Base-by-base conservation (phyloP, 805 yeast genomes). In the Cyberlindnera amylophila region DNA sequence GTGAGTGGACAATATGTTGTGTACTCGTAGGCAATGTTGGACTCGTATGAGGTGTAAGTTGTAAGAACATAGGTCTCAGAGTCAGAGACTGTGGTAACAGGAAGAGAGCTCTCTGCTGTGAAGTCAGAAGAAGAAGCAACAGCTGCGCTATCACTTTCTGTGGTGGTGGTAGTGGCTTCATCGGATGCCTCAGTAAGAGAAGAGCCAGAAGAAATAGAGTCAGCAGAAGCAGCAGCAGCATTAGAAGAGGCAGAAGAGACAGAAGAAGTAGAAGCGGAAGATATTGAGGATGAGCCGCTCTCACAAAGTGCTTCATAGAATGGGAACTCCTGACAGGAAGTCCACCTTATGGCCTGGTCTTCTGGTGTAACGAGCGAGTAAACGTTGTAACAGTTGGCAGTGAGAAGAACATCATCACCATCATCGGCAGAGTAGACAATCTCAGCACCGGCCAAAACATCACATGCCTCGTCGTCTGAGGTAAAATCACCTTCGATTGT, bases 261-360 rank as follows among this genome's bases (percentile, higher is more conserved):
- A 21, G 24, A 21, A 9, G 24, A 21, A 8, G 12, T 46, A 13
- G 39, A 28, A 21, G 32, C 24, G 14, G 42, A 36, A 13, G 46
- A 32, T n/a, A 44, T 39, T 16, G 50, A 37, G 5, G 44, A 14
- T 14, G 45, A 28, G 9, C 45, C 24, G 10, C 36, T 11, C 17
- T 46, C 42, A 44, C 58, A 55, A 5, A 45, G 27, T 2, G 45
- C 15, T 30, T 47, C 40, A 37, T 45, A 52, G 51, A 53, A 52
- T 43, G 61, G 52, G 47, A 50, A 57, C 38, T 57, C 61, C 15
- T 39, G 44, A 46, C 61, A 57, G 9, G 51, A 34, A 8, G 38
- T 26, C 61, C 61, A 57, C 14, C 46, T 45, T 23, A 57, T 38
- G 4, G 33, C 38, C 16, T 46, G 32, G 12, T 32, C 36, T 4